Base-by-base conservation (phyloP, 371 early-diverging fungal species). In the Mortierella sp. region DNA sequence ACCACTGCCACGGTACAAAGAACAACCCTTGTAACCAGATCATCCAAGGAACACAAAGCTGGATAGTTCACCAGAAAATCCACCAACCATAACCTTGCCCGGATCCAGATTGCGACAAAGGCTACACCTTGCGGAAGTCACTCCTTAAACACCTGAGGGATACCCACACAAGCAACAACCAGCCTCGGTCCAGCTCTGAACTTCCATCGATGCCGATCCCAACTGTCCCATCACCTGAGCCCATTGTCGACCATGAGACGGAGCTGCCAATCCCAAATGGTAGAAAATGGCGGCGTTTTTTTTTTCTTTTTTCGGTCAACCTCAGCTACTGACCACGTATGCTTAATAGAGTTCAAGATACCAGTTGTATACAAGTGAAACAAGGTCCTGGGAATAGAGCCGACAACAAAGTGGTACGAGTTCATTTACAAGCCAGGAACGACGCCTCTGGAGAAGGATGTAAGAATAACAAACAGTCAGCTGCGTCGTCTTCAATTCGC, bases 381-480 rank as follows among this genome's bases (percentile, higher is more conserved):
- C 74, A 21, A 4, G 74, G 56, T 74, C 70, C 78, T 68, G 43
- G 73, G 70, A 55, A 78, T 74, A 41, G 78, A 78, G 70, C 74
- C 70, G 32, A 70, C 78, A 48, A 54, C 55, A 49, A 78, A 74
- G 68, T 78, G 74, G 74, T 78, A 78, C 73, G 51, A 54, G 32
- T 74, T 78, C 74, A 74, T 78, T 27, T 74, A 78, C 46, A 70
- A 78, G 74, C 74, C 56, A 27, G 74, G 78, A 72, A 73, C 68
- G 74, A 74, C 78, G 5, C 78, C 78, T 74, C n/a, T 74, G 78
- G 74, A 68, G 74, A 71, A 78, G 68, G 78, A 78, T 65, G 78
- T 78, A 72, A 60, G 71, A n/a, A n/a, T n/a, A n/a, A n/a, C n/a
- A n/a, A n/a, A n/a, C n/a, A n/a, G n/a, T n/a, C n/a, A n/a, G n/a